Conservation (phyloP, 192 early-diverging fungal genomes). For the Ramicandelaber brevisporus region DNA sequence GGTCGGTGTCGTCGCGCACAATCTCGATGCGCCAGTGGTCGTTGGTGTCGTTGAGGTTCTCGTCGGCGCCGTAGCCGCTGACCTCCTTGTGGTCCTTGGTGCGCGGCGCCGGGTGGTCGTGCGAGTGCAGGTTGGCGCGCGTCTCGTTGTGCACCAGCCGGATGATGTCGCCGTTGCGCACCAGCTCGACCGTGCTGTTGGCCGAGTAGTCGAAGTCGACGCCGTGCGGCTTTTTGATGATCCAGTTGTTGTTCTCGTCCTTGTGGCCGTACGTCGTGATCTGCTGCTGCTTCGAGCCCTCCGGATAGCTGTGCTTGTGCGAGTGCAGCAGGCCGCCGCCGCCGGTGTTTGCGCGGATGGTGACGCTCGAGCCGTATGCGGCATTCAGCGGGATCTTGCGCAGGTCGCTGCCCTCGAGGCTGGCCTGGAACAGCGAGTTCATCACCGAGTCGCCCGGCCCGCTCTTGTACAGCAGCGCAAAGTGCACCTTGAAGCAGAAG, state of each 20-base stretch:
- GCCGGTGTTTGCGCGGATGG: slow-evolving; percentile 7
- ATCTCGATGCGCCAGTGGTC: slow-evolving; percentile 30
- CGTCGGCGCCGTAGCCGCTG: slow-evolving; percentile 18
- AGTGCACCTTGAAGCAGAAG: slow-evolving; percentile 81
- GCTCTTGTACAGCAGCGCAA: slow-evolving; percentile 45
- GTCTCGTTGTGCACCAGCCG: slow-evolving; percentile 43
- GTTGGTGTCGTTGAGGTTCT: slow-evolving; percentile 26
- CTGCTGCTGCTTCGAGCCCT: slow-evolving; percentile 51
- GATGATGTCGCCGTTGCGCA: slow-evolving; percentile 52
- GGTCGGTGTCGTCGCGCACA: slow-evolving; percentile 15
- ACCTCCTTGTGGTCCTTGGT: slow-evolving; percentile 42
- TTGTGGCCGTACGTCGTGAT: slow-evolving; percentile 59
- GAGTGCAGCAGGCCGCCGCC: slow-evolving; percentile 27
- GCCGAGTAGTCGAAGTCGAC: slow-evolving; percentile 5
- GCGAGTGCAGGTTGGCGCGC: slow-evolving; percentile 25
- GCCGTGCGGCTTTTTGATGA: slow-evolving; percentile 15
- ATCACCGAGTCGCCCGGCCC: slow-evolving; percentile 90
- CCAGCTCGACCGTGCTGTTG: slow-evolving; percentile 14
- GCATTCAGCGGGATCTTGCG: slow-evolving; percentile 12
- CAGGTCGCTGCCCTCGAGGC: slow-evolving; percentile 49
- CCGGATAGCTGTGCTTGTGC: slow-evolving; percentile 29
- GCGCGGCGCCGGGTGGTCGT: slow-evolving; percentile 31
- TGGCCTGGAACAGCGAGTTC: slow-evolving; percentile 68
- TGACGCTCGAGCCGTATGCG: slow-evolving; percentile 11
- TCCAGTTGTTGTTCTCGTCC: slow-evolving; percentile 52